Evolutionary conservation across 2,329 filamentous ascomycete species (phyloP).

Genomic region (Pseudocercospora cruenta): DNA sequence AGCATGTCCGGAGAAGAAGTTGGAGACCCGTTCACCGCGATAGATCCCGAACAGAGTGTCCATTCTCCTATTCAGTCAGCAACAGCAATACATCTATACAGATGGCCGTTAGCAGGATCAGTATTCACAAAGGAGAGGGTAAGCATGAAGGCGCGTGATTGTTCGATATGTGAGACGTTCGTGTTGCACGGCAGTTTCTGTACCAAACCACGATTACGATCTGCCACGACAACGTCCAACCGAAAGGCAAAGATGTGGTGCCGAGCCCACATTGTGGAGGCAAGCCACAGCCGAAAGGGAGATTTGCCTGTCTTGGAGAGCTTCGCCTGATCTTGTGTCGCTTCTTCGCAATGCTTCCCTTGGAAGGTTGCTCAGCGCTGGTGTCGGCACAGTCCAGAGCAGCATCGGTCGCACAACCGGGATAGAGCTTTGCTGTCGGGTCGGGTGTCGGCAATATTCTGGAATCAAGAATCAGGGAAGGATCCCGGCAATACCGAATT

Average conservation of each 20-base stretch:
- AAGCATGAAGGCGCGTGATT: neutral
- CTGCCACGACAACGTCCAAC: neutral
- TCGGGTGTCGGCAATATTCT: too few relatives aligned
- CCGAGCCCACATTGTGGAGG: neutral
- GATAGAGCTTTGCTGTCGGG: neutral
- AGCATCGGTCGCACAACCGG: neutral
- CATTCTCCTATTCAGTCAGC: neutral
- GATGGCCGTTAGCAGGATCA: neutral
- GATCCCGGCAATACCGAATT: neutral
- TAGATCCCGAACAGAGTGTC: neutral
- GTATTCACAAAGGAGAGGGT: neutral
- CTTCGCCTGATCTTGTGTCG: slow-evolving; percentile 1
- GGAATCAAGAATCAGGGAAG: neutral
- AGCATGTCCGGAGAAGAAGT: neutral
- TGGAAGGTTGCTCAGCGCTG: neutral
- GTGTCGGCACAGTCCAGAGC: neutral
- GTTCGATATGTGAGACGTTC: slow-evolving; percentile 2
- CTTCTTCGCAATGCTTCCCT: neutral
- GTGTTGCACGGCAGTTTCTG: neutral
- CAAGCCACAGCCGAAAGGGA: neutral
- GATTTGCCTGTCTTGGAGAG: neutral
- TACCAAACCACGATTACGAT: neutral
- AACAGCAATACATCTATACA: neutral
- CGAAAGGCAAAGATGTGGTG: neutral
- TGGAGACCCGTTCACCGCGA: neutral